Conservation (phyloP, 2,329 filamentous ascomycete species). For the Apiospora marii region DNA sequence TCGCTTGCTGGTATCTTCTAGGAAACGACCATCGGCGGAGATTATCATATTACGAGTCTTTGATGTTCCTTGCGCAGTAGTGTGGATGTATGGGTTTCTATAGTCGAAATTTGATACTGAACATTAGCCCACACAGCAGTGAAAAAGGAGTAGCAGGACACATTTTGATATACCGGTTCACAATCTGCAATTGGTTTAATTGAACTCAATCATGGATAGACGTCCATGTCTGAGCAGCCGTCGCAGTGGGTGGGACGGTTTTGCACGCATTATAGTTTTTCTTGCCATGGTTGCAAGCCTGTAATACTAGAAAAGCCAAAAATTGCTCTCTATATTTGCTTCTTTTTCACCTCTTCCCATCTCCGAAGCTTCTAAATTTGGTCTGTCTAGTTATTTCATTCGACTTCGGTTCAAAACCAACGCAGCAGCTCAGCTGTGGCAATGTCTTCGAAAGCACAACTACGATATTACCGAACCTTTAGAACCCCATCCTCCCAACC, state of each 20-base stretch:
- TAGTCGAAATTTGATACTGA: not conserved
- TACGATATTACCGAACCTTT: not conserved
- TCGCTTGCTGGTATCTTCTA: not conserved
- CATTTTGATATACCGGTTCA: not conserved
- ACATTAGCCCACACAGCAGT: not conserved
- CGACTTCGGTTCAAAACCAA: not conserved
- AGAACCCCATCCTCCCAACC: not conserved
- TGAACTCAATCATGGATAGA: not conserved
- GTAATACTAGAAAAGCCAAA: not conserved
- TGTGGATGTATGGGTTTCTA: not conserved
- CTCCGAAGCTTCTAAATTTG: not conserved
- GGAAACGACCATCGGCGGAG: rapidly evolving
- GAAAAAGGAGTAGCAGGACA: not conserved
- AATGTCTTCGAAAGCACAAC: not conserved
- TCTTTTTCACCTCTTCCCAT: not conserved
- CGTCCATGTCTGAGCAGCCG: not conserved
- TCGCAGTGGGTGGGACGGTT: not conserved
- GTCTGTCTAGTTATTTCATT: not conserved
- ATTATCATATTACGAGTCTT: not conserved
- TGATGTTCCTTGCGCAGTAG: not conserved
- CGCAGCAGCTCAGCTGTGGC: not conserved
- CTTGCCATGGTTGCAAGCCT: not conserved
- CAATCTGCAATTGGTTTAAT: not conserved
- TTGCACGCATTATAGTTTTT: not conserved
- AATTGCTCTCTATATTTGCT: not conserved